phyloP scores from a whole-genome alignment of 345 rosid genomes.

The Salix brachista region DNA sequence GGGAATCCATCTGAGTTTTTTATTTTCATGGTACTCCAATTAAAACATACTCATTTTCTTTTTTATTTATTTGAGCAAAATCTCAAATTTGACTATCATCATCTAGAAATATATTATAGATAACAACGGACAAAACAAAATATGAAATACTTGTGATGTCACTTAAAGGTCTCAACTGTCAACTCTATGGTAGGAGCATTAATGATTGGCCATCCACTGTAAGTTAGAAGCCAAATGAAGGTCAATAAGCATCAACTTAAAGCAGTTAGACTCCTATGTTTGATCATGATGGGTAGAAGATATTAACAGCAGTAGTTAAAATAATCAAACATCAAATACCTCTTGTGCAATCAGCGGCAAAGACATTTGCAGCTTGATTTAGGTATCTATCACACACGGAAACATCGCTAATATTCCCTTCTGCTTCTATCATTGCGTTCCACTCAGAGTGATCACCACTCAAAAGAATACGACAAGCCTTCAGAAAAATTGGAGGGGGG shows the following conservation, averaged over 20 bases:
- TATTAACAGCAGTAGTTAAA: background rate
- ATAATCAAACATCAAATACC: conserved; percentile 38
- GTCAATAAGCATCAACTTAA: background rate
- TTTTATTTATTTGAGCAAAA: too few relatives aligned
- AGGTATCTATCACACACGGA: conserved; percentile 54
- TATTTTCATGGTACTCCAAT: too few relatives aligned
- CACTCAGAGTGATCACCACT: conserved; percentile 47
- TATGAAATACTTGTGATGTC: background rate
- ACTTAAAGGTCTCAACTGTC: background rate
- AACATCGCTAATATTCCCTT: conserved; percentile 41
- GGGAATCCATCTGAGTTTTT: too few relatives aligned
- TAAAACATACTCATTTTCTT: too few relatives aligned
- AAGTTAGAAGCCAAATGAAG: too few relatives aligned
- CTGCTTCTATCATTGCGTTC: conserved; percentile 51
- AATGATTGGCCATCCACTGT: background rate
- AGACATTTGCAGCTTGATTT: conserved; percentile 48
- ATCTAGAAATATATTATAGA: too few relatives aligned
- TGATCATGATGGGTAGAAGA: background rate
- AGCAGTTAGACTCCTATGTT: background rate
- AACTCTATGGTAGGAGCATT: background rate
- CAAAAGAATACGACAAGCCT: conserved; percentile 72
- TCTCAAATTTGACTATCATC: too few relatives aligned
- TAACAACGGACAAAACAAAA: too few relatives aligned
- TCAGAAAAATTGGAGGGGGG: conserved; percentile 3
- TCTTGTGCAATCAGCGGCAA: conserved; percentile 39